Conservation (phyloP, 768 basidiomycete genomes). For the Boletus rubescentipes region DNA sequence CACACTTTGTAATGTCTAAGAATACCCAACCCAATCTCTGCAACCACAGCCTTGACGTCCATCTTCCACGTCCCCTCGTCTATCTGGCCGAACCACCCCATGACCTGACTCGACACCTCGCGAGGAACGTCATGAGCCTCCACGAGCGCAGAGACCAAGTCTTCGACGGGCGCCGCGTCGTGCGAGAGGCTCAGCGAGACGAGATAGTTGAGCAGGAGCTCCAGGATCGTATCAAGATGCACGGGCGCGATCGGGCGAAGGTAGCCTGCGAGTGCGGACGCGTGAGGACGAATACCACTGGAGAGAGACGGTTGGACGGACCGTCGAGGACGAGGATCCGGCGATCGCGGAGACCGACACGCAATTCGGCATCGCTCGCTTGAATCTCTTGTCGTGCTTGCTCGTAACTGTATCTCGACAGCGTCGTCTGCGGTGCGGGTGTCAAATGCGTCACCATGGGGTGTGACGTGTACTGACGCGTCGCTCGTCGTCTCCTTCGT, state of each 20-base stretch:
- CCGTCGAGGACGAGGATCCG: constrained; percentile 75
- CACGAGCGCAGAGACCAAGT: constrained; percentile 58
- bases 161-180: constrained; percentile 53
- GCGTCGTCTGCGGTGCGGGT: constrained; percentile 28
- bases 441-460: not conserved
- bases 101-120: constrained; percentile 62
- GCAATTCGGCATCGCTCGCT: constrained; percentile 78
- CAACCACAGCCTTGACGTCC: constrained; percentile 59
- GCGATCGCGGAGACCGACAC: constrained; percentile 58
- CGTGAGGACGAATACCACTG: not conserved
- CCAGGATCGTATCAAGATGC: constrained; percentile 70
- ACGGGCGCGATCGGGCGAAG: constrained; percentile 70
- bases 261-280: constrained; percentile 42
- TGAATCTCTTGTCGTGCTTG: constrained; percentile 68
- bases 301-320: constrained; percentile 20
- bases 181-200: constrained; percentile 59
- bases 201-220: constrained; percentile 71
- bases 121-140: constrained; percentile 72
- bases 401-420: constrained; percentile 50
- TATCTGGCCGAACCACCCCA: constrained; percentile 80
- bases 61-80: constrained; percentile 60
- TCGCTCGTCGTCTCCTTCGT: constrained; percentile 55
- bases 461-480: constrained; percentile 21
- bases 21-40: constrained; percentile 76
- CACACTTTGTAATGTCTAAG: constrained; percentile 63